These are phyloP conservation scores for Grigorovia humatica DNA, from an alignment of 805 yeast genomes.

Conservation along the genomic window DNA sequence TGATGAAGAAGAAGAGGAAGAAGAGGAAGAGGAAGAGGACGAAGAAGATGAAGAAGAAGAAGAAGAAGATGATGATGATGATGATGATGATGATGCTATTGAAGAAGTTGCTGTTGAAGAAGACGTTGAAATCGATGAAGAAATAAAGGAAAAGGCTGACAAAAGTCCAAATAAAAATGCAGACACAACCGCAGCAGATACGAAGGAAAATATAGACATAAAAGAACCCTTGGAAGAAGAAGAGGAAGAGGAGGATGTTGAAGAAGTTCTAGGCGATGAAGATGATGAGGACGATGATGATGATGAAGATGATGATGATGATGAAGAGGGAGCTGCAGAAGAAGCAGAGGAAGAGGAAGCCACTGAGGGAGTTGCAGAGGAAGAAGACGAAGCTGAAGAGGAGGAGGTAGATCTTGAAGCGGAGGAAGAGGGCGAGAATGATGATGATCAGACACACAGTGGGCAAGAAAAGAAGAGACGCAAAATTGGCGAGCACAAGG, in stretches of 20 bases:
- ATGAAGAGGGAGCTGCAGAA: not conserved
- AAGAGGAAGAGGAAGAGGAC: constrained; percentile 50
- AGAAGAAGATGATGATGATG: constrained; percentile 40
- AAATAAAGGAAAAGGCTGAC: constrained; percentile 33
- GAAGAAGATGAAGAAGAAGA: constrained; percentile 41
- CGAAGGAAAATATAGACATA: no score
- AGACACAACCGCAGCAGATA: no score
- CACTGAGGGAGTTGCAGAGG: constrained; percentile 8
- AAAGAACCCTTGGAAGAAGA: no score
- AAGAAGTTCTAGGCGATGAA: constrained; percentile 9
- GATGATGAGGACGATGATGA: constrained; percentile 12
- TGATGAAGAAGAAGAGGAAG: constrained; percentile 54
- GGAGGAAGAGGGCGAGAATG: not conserved
- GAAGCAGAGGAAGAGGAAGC: constrained; percentile 7
- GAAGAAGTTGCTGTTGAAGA: no score
- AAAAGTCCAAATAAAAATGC: no score
- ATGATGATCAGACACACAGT: not conserved
- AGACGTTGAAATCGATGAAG: constrained; percentile 32
- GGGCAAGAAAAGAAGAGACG: constrained; percentile 12
- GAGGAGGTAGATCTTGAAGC: constrained; percentile 10
- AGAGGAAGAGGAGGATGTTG: constrained; percentile 24
- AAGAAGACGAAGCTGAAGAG: constrained; percentile 1
- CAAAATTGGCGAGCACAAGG: constrained; percentile 4
- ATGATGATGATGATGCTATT: constrained; percentile 33
- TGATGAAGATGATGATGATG: constrained; percentile 3